Evolutionary conservation across 1,284 basidiomycete genomes (phyloP).

Genomic region (Pterula multifida): DNA sequence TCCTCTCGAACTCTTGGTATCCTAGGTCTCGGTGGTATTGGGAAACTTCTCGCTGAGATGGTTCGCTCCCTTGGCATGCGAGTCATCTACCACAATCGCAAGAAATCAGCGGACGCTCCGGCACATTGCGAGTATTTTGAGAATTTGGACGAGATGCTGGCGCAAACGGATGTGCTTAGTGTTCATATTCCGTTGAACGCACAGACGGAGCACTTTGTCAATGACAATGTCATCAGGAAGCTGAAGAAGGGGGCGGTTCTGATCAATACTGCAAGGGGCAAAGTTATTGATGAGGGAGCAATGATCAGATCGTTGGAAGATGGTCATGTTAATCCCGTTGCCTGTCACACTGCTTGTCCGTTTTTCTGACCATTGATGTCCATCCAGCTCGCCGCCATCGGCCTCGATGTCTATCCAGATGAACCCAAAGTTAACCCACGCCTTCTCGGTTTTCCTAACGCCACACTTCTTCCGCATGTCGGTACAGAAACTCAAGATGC

Average conservation of each 20-base stretch:
- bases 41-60: slow-evolving; percentile 56
- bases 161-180: slow-evolving; percentile 71
- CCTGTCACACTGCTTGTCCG: too few species aligned
- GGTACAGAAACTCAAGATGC: slow-evolving; percentile 79
- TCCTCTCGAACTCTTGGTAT: slow-evolving; percentile 75
- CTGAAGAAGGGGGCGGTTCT: slow-evolving; percentile 77
- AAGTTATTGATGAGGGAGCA: slow-evolving; percentile 80
- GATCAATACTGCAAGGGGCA: slow-evolving; percentile 86
- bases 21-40: slow-evolving; percentile 87
- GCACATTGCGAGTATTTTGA: slow-evolving; percentile 69
- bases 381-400: slow-evolving; percentile 63
- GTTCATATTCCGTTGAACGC: slow-evolving; percentile 60
- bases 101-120: slow-evolving; percentile 44
- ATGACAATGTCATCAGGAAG: slow-evolving; percentile 64
- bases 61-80: slow-evolving; percentile 77
- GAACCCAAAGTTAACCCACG: slow-evolving; percentile 80
- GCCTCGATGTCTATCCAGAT: slow-evolving; percentile 84
- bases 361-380: not conserved
- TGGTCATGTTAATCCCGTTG: slow-evolving; percentile 55
- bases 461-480: slow-evolving; percentile 83
- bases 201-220: slow-evolving; percentile 70
- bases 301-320: slow-evolving; percentile 76
- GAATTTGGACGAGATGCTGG: slow-evolving; percentile 62
- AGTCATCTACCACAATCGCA: slow-evolving; percentile 72
- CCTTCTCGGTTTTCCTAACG: slow-evolving; percentile 68